Evolutionary conservation across 495 filamentous ascomycete species (phyloP).

Genomic region (Hamigera avellanea): DNA sequence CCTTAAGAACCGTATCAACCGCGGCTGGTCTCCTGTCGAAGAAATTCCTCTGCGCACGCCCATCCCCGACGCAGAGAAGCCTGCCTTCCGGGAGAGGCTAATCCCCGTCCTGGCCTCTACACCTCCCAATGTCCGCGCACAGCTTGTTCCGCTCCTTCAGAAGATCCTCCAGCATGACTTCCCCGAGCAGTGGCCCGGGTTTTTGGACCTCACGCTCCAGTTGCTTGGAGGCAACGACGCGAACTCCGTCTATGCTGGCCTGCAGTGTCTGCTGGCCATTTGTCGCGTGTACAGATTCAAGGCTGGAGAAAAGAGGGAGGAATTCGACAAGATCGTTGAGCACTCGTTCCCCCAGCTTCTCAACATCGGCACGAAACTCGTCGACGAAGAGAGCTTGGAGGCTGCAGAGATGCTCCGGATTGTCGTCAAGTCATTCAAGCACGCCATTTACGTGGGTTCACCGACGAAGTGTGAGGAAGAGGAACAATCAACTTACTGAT

Average conservation of each 20-base stretch:
- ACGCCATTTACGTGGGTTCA: slow-evolving; percentile 81
- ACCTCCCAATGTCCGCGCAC: slow-evolving; percentile 66
- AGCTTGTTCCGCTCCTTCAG: slow-evolving; percentile 86
- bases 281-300: slow-evolving; percentile 94
- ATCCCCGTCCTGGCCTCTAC: slow-evolving; percentile 80
- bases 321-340: slow-evolving; percentile 91
- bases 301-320: slow-evolving; percentile 62
- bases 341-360: slow-evolving; percentile 85
- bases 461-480: not conserved
- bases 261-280: slow-evolving; percentile 88
- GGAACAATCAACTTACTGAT: not conserved
- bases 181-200: slow-evolving; percentile 84
- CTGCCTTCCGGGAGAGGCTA: slow-evolving; percentile 72
- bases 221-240: slow-evolving; percentile 75
- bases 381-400: slow-evolving; percentile 81
- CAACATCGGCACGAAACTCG: slow-evolving; percentile 72
- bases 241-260: slow-evolving; percentile 75
- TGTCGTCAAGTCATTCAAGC: slow-evolving; percentile 91
- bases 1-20: slow-evolving; percentile 89
- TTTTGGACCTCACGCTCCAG: slow-evolving; percentile 81
- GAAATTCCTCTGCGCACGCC: slow-evolving; percentile 48
- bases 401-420: slow-evolving; percentile 95
- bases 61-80: slow-evolving; percentile 82
- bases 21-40: slow-evolving; percentile 74
- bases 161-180: slow-evolving; percentile 95